Evolutionary conservation across 78 protist species (phyloP).

Genomic region (Cavenderia fasciculata): DNA sequence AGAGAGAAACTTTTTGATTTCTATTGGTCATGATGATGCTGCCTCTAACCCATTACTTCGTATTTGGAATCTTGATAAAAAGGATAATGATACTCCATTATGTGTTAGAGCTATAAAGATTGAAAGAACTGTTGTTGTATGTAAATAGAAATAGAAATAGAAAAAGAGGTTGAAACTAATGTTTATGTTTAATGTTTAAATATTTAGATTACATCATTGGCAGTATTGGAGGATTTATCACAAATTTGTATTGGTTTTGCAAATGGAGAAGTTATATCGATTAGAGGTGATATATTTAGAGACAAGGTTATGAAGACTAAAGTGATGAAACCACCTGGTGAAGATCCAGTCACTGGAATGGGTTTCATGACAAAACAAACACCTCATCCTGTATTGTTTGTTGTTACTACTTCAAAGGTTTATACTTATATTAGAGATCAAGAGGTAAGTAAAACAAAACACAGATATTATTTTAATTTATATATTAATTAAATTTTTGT

Average conservation of each 20-base stretch:
- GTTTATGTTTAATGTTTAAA: neutral
- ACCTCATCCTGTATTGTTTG: conserved; percentile 37
- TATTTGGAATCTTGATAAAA: conserved; percentile 58
- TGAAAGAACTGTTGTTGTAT: conserved; percentile 18
- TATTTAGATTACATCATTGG: conserved; percentile 33
- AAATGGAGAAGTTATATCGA: conserved; percentile 66
- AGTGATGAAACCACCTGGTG: conserved; percentile 23
- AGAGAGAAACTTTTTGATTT: conserved; percentile 55
- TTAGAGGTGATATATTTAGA: conserved; percentile 65
- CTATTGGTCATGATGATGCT: conserved; percentile 69
- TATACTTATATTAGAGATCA: conserved; percentile 27
- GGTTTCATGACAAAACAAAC: conserved; percentile 15
- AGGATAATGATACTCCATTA: conserved; percentile 65
- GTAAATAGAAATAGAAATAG: no score
- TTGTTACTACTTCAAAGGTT: conserved; percentile 25
- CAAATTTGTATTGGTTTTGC: conserved; percentile 73
- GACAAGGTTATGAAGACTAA: conserved; percentile 59
- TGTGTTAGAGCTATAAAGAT: conserved; percentile 70
- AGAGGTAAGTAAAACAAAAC: neutral
- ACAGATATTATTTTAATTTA: neutral
- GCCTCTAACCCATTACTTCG: conserved; percentile 27
- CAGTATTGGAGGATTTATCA: conserved; percentile 62
- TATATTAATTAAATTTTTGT: neutral
- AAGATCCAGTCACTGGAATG: conserved; percentile 57
- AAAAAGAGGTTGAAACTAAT: no score